Base-by-base conservation (phyloP, 305 asterid species). In the Euphrasia arctica region DNA sequence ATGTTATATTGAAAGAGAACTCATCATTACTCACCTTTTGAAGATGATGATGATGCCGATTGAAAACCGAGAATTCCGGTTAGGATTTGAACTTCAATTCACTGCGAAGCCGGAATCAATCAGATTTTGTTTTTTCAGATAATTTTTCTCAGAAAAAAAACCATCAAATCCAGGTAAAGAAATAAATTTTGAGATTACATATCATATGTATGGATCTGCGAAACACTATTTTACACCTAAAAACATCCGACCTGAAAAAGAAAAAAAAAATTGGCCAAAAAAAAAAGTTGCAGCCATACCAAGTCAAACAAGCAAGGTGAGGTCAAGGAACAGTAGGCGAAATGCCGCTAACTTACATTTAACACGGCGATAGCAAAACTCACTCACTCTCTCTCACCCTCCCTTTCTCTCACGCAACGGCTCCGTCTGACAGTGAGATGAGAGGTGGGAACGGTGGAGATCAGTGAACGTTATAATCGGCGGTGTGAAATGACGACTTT, bases 381-480 rank as follows among this genome's bases (percentile, higher is more conserved):
- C 15, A 2, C 52, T 13, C 15, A 2, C 52, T 13, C 15, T 47
- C 51, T 9, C 51, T 47, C 51, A 5, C 50, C 9, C 50, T 9
- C 50, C 1, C 50, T 45, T 12, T 8, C 50, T 1, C 5, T 48
- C 14, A 12, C 54, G 7, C 14, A 11, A 8, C 18, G 54, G 54
- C 54, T 9, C 51, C 51, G 51, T 11, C 2, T 7, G 10, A 39
- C 10, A 39, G 43, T 39, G 43, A 34, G 54, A 48, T 18, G 22
- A 18, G 22, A 18, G 54, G 54, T 48, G 15, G 54, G 54, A 48
- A n/a, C 22, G 54, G 54, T 48, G 54, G 18, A 48, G 18, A 48
- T 48, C 54, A 48, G 54, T 48, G 54, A 48, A 48, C 54, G 54
- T 48, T 48, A 48, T 48, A 48, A 48, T 48, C 18, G 15, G n/a